Evolutionary conservation across 371 early-diverging fungal species (phyloP), one percentile per base, ranked within the genome.

Genomic region (Apophysomyces trapeziformis): DNA sequence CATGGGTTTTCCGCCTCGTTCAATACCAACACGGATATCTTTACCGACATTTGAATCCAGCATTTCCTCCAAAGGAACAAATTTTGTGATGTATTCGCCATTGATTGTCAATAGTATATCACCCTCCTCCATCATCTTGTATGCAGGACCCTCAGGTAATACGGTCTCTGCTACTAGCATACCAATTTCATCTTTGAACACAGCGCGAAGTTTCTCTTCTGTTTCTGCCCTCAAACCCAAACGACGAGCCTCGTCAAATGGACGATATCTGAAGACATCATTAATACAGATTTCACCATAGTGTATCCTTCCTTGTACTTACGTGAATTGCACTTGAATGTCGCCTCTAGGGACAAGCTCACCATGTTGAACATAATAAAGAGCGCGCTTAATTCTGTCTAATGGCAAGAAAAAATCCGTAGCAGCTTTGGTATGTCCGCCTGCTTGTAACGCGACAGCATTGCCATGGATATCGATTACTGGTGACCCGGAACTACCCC

Each of bases 331-430:
- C 0, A 89, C 85, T 77, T 96, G 96, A 43, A 98, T 89, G 14
- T 95, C 95, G 6, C 98, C 98, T 46, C 98, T 84, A 0, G 94
- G 87, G 7, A 97, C 96, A 14, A 66, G 65, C 67, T 82, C 66
- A 13, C 87, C 92, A 43, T 76, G 75, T 66, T 88, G 90, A 65
- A 98, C 78, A 67, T 81, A 87, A 4, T 80, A 78, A 57, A 98
- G 72, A 12, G 96, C 96, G 26, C 93, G 84, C 61, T 86, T 89
- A 12, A 96, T 91, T 64, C 96, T 88, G 64, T 87, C 86, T 57
- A 95, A 72, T 12, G 98, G 98, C 61, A 97, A 88, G 74, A 94
- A 97, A 85, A 95, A 97, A 69, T 93, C 93, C 2, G 98, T 93
- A 4, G 94, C 94, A 9, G 95, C 95, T 57, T 88, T 87, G 7